A percentile compares a stretch with the other conserved stretches of the same genome.
phyloP scores from a whole-genome alignment of 371 early-diverging fungal genomes.

The Batrachochytrium dendrobatidis region DNA sequence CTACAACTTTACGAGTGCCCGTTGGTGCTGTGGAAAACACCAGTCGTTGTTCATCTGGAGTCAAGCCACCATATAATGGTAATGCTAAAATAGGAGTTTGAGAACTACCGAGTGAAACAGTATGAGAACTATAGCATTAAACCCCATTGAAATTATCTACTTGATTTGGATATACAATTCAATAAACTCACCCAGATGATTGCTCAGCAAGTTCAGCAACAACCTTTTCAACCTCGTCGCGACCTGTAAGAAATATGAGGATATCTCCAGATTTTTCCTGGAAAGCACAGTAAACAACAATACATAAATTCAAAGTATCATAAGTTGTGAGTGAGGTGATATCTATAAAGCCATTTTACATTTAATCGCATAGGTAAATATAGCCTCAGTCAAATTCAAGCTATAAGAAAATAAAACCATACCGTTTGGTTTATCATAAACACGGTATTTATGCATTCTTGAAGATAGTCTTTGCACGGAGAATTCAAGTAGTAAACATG shows the following conservation, averaged over 20 bases:
- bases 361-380: no score
- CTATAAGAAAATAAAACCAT: no score
- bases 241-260: slow-evolving; percentile 76
- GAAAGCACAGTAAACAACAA: not conserved
- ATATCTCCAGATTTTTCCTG: slow-evolving; percentile 67
- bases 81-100: slow-evolving; percentile 34
- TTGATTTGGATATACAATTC: no score
- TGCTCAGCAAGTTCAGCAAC: slow-evolving; percentile 44
- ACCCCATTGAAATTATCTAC: no score
- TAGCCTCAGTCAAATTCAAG: no score
- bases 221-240: slow-evolving; percentile 71
- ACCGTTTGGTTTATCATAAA: slow-evolving; percentile 1
- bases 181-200: slow-evolving; percentile 38
- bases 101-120: not conserved
- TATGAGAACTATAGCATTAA: no score
- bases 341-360: no score
- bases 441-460: slow-evolving; percentile 24
- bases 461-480: slow-evolving; percentile 57
- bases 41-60: slow-evolving; percentile 54
- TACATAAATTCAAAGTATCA: no score
- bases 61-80: slow-evolving; percentile 71
- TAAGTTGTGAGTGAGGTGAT: no score
- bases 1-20: slow-evolving; percentile 64
- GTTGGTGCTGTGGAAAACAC: slow-evolving; percentile 60
- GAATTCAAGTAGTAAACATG: slow-evolving; percentile 56